Evolutionary conservation across 2,329 filamentous ascomycete species (phyloP), one percentile per base, ranked within the genome.

Genomic region (Grosmannia serpens): DNA sequence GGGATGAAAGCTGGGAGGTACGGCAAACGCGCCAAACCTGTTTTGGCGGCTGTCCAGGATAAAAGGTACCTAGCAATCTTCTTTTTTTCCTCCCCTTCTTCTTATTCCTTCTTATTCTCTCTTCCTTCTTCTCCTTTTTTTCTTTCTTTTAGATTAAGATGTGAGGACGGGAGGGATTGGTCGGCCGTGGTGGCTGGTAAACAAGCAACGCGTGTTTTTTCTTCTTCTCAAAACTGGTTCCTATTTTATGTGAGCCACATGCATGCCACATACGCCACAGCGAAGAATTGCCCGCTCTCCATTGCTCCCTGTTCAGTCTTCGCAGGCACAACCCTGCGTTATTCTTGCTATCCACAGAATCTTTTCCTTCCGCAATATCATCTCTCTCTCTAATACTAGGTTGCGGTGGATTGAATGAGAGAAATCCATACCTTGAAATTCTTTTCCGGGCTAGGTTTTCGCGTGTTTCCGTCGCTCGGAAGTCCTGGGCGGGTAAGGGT

Each of bases 201-300:
- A 56, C 59, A 56, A 54, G 56, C 35, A 60, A 60, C 56, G 53
- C 60, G 58, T 60, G 53, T 53, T 53, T 58, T 56, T 54, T 35
- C 38, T 29, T 27, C 20, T 24, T 35, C n/a, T 17, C n/a, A 22
- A 15, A 17, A 38, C 22, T 41, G 35, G 29, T 57, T 24, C 38
- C n/a, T 58, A 29, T 47, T 31, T 56, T 44, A 57, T 58, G 60
- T 58, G 53, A 58, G 58, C 60, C 60, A 56, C 57, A 61, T 58
- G 55, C 57, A 59, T 58, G 55, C 57, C 60, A 59, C 22, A 55
- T 59, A 51, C 57, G 55, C 60, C 58, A 55, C 52, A 15, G 44
- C 33, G 38, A 17, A 29, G 26, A 31, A 47, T n/a, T 22, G 1
- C 11, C 9, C 20, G 17, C 17, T n/a, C 20, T 35, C 31, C 10